A percentile compares a stretch with the other conserved stretches of the same genome.
These are phyloP conservation scores for Jacaranda copaia DNA, from an alignment of 257 asterid species.

Conservation along the genomic window DNA sequence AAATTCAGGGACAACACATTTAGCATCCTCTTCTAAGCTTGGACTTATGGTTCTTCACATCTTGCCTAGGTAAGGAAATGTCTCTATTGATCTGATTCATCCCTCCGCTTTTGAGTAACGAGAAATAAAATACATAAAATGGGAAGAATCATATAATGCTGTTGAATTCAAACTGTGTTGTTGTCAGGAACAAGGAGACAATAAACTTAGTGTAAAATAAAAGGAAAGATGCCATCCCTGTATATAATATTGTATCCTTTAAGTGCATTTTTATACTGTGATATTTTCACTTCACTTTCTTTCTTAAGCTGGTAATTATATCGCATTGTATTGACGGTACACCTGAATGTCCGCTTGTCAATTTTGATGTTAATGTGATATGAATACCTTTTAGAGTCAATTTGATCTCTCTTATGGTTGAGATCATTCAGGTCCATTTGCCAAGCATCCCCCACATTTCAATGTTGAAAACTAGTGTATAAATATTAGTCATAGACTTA, in stretches of 20 bases:
- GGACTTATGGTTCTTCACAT: neutral
- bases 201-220: neutral
- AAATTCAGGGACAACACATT: neutral
- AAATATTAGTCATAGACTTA: too few species aligned
- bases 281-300: neutral
- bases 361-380: neutral
- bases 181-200: neutral
- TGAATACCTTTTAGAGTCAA: neutral
- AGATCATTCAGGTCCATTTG: too few species aligned
- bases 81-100: neutral
- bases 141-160: neutral
- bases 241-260: neutral
- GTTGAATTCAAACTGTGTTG: neutral
- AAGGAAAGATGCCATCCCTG: slow-evolving; percentile 2
- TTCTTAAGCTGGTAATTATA: neutral
- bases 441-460: too few species aligned
- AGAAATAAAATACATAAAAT: neutral
- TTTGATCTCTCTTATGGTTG: too few species aligned
- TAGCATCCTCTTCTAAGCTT: neutral
- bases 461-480: too few species aligned
- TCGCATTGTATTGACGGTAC: neutral
- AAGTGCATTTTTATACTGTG: neutral
- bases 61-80: neutral
- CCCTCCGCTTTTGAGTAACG: neutral
- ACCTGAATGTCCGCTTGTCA: neutral